These are phyloP conservation scores for Ustilago tritici DNA, from an alignment of 1,284 basidiomycete genomes.

Conservation along the genomic window DNA sequence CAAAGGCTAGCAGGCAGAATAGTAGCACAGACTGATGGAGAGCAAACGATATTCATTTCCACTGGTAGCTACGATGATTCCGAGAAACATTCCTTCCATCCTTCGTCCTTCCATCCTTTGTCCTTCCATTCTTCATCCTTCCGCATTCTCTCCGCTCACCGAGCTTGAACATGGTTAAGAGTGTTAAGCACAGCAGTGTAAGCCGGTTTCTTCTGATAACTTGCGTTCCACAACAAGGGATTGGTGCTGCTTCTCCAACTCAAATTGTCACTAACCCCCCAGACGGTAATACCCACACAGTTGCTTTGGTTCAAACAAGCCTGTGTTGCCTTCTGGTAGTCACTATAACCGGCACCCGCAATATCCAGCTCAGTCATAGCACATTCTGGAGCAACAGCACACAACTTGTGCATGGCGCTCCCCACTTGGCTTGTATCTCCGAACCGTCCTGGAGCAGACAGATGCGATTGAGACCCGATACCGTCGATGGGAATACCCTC, in stretches of 20 bases:
- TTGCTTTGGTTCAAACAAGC: conserved; percentile 20
- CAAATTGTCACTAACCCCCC: conserved; percentile 23
- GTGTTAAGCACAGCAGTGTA: conserved; percentile 30
- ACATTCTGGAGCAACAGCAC: conserved; percentile 19
- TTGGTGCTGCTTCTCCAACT: conserved; percentile 12
- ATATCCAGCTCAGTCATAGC: conserved; percentile 37
- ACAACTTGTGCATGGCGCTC: conserved; percentile 16
- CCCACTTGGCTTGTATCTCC: conserved; percentile 16
- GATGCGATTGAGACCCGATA: conserved; percentile 31
- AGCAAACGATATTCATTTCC: not conserved
- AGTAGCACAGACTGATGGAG: not conserved
- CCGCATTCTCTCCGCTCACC: no score
- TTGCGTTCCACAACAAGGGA: conserved; percentile 24
- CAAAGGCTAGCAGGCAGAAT: not conserved
- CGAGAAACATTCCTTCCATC: conserved; percentile 1
- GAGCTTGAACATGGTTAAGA: conserved; percentile 12
- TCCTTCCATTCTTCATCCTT: no score
- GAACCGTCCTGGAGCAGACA: conserved; percentile 16
- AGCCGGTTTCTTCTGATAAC: conserved; percentile 28
- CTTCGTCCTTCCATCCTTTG: not conserved
- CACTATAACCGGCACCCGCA: not conserved
- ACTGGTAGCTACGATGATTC: not conserved
- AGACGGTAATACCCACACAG: conserved; percentile 31
- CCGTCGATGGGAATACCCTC: conserved; percentile 34
- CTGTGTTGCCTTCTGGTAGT: conserved; percentile 18